Evolutionary conservation across 495 filamentous ascomycete genomes (phyloP).

Genomic region (Extremus antarcticus): DNA sequence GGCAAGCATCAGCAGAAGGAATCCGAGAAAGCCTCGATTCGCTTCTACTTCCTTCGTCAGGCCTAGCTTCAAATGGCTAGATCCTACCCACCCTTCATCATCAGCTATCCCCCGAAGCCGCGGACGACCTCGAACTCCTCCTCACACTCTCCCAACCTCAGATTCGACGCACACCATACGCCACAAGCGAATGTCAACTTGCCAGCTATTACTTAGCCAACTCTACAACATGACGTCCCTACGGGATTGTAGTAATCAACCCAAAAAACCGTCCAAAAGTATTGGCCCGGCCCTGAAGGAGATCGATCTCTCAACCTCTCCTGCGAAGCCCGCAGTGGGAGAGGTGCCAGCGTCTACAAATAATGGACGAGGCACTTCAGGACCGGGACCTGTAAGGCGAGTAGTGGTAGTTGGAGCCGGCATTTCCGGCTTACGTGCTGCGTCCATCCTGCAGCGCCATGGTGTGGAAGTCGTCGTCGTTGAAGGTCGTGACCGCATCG

Average conservation of each 20-base stretch:
- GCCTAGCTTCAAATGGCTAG: background rate
- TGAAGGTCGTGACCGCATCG: constrained; percentile 13
- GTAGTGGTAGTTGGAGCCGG: constrained; percentile 18
- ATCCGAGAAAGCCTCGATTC: background rate
- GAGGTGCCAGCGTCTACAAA: background rate
- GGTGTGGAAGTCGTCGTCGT: constrained; percentile 15
- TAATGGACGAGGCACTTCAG: background rate
- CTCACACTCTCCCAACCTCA: background rate
- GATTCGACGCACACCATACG: background rate
- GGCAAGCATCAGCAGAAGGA: background rate
- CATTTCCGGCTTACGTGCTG: constrained; percentile 21
- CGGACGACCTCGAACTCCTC: background rate
- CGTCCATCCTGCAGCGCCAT: constrained; percentile 13
- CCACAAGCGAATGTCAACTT: constrained; percentile 5
- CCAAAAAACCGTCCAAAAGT: background rate
- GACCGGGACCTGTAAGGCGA: background rate
- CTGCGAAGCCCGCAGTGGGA: background rate
- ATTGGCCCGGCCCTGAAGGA: background rate
- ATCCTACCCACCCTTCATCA: background rate
- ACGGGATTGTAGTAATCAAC: background rate
- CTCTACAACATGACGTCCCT: background rate
- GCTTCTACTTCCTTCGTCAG: background rate
- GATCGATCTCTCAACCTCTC: background rate
- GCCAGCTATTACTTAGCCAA: background rate
- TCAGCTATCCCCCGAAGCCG: background rate